Base-by-base conservation (phyloP, 1,139 yeast genomes). In the Magnusiomyces suaveolens region DNA sequence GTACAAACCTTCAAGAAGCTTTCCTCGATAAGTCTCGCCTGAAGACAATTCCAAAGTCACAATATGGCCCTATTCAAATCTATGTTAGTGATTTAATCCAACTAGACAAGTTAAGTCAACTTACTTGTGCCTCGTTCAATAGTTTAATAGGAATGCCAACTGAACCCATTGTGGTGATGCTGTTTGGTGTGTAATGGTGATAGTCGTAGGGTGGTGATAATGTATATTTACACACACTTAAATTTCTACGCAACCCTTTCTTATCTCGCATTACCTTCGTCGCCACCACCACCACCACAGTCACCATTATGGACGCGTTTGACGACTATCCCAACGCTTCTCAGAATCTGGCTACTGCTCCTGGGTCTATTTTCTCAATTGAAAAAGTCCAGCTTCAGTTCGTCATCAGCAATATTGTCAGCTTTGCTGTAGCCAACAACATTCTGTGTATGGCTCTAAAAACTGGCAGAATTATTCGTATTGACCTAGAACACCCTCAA, bases 11-110 rank as follows among this genome's bases (percentile, higher is more conserved):
- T 86, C 95, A 14, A 85, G 70, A 48, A 92, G 76, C 66, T 85
- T 88, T 1, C 97, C 97, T 46, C 95, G 77, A 67, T 90, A 90
- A 0, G 86, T 80, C 62, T 86, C 92, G 1, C 97, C 97, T 0
- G 92, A 83, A 29, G 81, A 80, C 54, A 92, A 78, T 69, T 92
- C 98, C 29, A 90, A 71, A 1, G 95, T 82, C 33, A 92, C 83
- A 21, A 83, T 74, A 66, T 92, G 98, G 49, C 97, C 97, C 75
- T 84, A 79, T 18, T 59, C 12, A 20, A 52, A 36, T 49, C 47
- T 16, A 24, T 39, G 46, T 23, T 16, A 41, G 39, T 2, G n/a
- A 25, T 8, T 33, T 10, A 2, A 16, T 18, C 43, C 25, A 38
- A 33, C 1, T 16, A 24, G 23, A 20, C 33, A 46, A 16, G 20